phyloP scores from a whole-genome alignment of 2,329 filamentous ascomycete genomes.

The Cytospora schulzeri region DNA sequence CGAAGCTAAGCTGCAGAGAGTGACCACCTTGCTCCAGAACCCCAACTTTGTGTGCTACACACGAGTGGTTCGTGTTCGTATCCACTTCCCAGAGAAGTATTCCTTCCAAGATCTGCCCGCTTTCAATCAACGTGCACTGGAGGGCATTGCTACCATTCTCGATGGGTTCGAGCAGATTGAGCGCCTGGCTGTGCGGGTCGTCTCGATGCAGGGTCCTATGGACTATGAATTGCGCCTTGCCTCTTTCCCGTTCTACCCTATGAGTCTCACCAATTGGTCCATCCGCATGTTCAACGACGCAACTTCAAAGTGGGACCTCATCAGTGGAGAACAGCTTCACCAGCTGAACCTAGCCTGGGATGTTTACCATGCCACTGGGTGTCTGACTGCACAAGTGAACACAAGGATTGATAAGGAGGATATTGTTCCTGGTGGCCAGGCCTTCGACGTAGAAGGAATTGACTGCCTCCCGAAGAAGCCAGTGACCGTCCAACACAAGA shows the following conservation, averaged over 20 bases:
- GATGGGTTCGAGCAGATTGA: conserved; percentile 16
- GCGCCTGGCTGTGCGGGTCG: conserved; percentile 15
- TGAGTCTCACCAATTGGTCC: conserved; percentile 23
- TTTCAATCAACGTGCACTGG: conserved; percentile 21
- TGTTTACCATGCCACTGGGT: conserved; percentile 3
- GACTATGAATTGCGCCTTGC: conserved; percentile 25
- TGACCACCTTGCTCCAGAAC: conserved; percentile 12
- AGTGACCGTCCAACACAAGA: not conserved
- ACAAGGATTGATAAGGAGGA: not conserved
- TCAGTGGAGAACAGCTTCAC: not conserved
- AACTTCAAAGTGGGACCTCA: conserved; percentile 10
- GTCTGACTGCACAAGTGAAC: conserved; percentile 5
- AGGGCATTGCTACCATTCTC: conserved; percentile 15
- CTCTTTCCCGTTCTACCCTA: conserved; percentile 26
- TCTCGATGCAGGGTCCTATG: conserved; percentile 17
- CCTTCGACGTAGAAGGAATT: not conserved
- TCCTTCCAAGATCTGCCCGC: conserved; percentile 19
- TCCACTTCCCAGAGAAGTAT: conserved; percentile 26
- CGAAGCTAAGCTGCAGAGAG: conserved; percentile 10
- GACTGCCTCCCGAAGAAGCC: not conserved
- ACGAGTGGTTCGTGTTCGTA: conserved; percentile 18
- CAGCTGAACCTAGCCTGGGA: conserved; percentile 20
- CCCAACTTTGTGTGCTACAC: conserved; percentile 22
- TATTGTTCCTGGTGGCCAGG: not conserved
- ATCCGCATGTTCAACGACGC: conserved; percentile 18